phyloP scores from a whole-genome alignment of 495 filamentous ascomycete genomes.

The Arthonia radiata region DNA sequence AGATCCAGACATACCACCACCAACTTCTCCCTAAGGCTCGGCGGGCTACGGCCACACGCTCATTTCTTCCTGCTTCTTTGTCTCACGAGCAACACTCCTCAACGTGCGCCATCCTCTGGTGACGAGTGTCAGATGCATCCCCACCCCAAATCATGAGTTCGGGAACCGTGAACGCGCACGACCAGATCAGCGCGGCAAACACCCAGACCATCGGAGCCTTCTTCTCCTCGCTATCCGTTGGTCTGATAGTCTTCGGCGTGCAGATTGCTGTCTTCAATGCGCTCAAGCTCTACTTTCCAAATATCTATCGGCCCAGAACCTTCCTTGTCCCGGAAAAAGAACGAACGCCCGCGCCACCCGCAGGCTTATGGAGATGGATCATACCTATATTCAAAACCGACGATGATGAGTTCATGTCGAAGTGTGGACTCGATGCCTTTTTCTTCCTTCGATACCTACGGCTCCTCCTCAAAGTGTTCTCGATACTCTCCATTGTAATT shows the following conservation, averaged over 20 bases:
- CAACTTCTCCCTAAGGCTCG: no score
- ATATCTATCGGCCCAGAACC: slow-evolving; percentile 50
- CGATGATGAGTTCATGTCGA: slow-evolving; percentile 75
- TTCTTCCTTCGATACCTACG: slow-evolving; percentile 92
- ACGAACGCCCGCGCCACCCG: slow-evolving; percentile 44
- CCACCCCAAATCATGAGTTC: no score
- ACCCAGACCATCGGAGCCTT: no score
- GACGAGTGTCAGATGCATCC: no score
- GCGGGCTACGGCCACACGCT: no score
- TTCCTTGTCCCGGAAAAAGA: slow-evolving; percentile 79
- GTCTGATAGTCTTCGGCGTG: slow-evolving; percentile 49
- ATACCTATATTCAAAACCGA: slow-evolving; percentile 47
- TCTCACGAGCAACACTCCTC: no score
- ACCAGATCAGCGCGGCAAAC: no score
- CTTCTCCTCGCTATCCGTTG: slow-evolving; percentile 46
- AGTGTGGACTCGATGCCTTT: slow-evolving; percentile 91
- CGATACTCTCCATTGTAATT: slow-evolving; percentile 53
- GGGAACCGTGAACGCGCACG: no score
- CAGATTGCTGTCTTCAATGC: slow-evolving; percentile 56
- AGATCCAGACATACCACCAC: no score
- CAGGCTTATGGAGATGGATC: slow-evolving; percentile 45
- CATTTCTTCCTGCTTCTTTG: no score
- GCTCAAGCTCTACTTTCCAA: slow-evolving; percentile 20
- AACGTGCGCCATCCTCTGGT: no score
- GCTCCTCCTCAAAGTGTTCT: slow-evolving; percentile 77